Conservation (phyloP, 352 stramenopile genomes). For the Globisporangium echinulatum region DNA sequence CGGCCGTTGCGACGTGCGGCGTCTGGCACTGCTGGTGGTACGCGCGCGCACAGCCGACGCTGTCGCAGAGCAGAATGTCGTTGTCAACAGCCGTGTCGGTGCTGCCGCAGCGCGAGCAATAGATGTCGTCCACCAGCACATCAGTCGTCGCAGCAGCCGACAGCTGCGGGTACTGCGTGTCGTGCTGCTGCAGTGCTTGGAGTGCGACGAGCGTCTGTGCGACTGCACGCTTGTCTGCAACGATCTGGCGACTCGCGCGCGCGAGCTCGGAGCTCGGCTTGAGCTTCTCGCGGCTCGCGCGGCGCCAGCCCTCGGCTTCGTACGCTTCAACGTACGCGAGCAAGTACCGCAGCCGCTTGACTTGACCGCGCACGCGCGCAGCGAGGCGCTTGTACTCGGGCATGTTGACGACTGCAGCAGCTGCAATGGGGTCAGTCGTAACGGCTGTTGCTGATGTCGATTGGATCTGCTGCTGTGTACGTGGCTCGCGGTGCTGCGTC, state of each 20-base stretch:
- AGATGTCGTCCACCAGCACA: conserved; percentile 40
- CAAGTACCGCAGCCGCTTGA: conserved; percentile 49
- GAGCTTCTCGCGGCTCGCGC: conserved; percentile 68
- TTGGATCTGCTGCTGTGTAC: background rate
- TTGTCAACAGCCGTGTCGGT: conserved; percentile 66
- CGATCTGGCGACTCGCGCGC: conserved; percentile 42
- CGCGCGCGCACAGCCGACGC: conserved; percentile 56
- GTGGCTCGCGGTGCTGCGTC: background rate
- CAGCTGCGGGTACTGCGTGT: conserved; percentile 49
- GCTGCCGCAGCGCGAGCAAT: conserved; percentile 66
- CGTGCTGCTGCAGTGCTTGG: conserved; percentile 24
- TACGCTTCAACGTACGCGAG: conserved; percentile 83
- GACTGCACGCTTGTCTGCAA: conserved; percentile 41
- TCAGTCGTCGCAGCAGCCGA: conserved; percentile 17
- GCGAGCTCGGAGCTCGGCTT: conserved; percentile 74
- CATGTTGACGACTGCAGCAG: background rate
- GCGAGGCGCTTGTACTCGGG: conserved; percentile 14
- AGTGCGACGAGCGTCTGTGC: conserved; percentile 39
- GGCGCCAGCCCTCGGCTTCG: conserved; percentile 75
- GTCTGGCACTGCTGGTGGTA: conserved; percentile 80
- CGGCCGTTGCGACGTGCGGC: conserved; percentile 42
- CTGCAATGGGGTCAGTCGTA: background rate
- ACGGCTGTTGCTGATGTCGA: background rate
- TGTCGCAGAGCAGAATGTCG: conserved; percentile 83
- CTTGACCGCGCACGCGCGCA: conserved; percentile 5